Conservation (phyloP, 1,284 basidiomycete species). For the Malassezia cuniculi region DNA sequence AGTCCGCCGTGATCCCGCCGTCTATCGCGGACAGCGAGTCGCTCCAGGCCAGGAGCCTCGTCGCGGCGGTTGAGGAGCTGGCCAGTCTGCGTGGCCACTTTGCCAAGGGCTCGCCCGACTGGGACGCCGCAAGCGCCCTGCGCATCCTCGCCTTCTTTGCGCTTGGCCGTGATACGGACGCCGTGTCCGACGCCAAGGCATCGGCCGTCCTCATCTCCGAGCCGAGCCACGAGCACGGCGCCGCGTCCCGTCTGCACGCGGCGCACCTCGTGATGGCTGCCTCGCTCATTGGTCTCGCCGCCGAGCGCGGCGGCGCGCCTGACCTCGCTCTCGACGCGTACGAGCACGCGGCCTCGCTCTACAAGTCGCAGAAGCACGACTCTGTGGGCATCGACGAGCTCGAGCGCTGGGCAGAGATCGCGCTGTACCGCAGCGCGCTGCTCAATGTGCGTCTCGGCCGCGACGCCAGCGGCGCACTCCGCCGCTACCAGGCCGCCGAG, state of each 20-base stretch:
- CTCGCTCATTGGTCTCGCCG: conserved; percentile 26
- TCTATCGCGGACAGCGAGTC: conserved; percentile 15
- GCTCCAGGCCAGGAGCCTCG: conserved; percentile 20
- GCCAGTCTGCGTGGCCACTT: conserved; percentile 14
- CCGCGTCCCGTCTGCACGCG: conserved; percentile 20
- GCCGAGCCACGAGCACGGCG: conserved; percentile 6
- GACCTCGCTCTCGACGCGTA: conserved; percentile 31
- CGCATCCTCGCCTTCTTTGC: conserved; percentile 29
- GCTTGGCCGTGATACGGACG: conserved; percentile 34
- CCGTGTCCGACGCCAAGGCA: conserved; percentile 25
- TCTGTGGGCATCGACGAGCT: conserved; percentile 36
- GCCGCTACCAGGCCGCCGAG: conserved; percentile 40
- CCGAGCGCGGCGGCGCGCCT: conserved; percentile 22
- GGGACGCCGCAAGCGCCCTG: conserved; percentile 19
- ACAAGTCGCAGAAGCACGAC: conserved; percentile 37
- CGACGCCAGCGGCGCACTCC: conserved; percentile 22
- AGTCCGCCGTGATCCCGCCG: conserved; percentile 26
- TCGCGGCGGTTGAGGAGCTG: conserved; percentile 18
- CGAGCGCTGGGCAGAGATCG: conserved; percentile 39
- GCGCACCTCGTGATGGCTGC: conserved; percentile 21
- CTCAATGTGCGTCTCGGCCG: conserved; percentile 29
- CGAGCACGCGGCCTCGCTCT: conserved; percentile 33
- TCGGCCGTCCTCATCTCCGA: conserved; percentile 16
- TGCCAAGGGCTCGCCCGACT: conserved; percentile 7
- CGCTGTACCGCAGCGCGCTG: conserved; percentile 39